phyloP scores from a whole-genome alignment of 495 filamentous ascomycete genomes.

The Neurospora africana region DNA sequence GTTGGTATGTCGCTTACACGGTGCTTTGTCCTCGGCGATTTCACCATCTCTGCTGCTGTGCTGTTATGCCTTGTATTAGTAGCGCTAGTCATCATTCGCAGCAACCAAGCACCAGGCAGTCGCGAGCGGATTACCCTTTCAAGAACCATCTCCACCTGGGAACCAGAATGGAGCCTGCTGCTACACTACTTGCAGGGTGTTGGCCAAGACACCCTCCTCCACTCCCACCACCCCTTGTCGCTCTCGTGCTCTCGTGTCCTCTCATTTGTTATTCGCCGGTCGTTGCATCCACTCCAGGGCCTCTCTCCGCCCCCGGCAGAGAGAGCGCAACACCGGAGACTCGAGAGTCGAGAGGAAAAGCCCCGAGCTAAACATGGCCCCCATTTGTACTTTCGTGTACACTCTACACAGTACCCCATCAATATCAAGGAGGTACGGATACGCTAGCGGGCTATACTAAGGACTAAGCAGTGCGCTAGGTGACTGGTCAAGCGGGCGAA shows the following conservation, averaged over 20 bases:
- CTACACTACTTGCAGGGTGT: neutral
- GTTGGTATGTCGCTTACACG: neutral
- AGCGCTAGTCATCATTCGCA: neutral
- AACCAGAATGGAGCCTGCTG: neutral
- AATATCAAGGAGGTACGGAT: constrained; percentile 1
- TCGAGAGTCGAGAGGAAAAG: constrained; percentile 1
- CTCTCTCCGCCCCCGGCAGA: constrained; percentile 12
- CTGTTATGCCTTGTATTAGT: neutral
- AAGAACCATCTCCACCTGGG: neutral
- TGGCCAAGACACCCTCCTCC: constrained; percentile 5
- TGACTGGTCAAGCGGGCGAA: constrained; percentile 1
- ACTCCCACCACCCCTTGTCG: constrained; percentile 11
- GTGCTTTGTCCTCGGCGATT: neutral
- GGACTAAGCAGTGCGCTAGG: constrained; percentile 8
- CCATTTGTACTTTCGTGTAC: constrained; percentile 18
- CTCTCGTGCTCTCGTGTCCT: constrained; percentile 4
- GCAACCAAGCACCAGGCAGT: neutral
- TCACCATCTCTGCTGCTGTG: neutral
- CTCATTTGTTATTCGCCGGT: constrained; percentile 11
- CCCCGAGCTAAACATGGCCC: neutral
- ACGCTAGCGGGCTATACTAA: constrained; percentile 3
- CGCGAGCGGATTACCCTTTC: neutral
- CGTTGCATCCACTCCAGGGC: constrained; percentile 18
- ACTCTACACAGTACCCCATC: neutral
- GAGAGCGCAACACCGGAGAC: constrained; percentile 5